These are phyloP conservation scores for Filobasidium wieringae DNA, from an alignment of 768 basidiomycete genomes.

Conservation along the genomic window DNA sequence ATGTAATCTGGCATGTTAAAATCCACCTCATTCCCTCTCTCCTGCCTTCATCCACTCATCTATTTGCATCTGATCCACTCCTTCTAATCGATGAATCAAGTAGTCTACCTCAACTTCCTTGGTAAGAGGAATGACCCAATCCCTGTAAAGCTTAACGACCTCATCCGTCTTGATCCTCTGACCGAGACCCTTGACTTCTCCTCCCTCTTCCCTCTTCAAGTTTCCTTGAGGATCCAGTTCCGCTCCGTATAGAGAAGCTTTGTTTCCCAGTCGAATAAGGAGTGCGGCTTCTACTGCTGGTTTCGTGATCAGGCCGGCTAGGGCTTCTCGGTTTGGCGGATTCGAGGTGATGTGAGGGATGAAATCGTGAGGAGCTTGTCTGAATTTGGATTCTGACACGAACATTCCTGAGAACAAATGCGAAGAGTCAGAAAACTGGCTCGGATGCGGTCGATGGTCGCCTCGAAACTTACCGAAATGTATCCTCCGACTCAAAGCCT, in stretches of 20 bases:
- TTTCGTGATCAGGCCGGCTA: conserved; percentile 88
- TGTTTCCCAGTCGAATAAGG: conserved; percentile 70
- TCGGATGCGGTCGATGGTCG: background rate
- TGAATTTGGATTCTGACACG: conserved; percentile 95
- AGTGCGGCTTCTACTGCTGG: conserved; percentile 85
- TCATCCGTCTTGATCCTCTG: conserved; percentile 81
- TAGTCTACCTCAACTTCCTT: conserved; percentile 99
- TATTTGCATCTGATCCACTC: conserved; percentile 67
- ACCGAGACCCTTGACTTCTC: conserved; percentile 21
- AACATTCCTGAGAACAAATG: conserved; percentile 65
- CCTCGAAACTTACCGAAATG: conserved; percentile 68
- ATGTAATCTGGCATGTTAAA: too few relatives aligned
- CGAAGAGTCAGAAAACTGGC: background rate
- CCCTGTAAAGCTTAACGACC: conserved; percentile 85
- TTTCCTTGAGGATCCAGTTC: conserved; percentile 65
- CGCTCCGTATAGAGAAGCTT: conserved; percentile 63
- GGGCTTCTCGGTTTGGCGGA: conserved; percentile 56
- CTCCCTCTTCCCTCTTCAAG: conserved; percentile 31
- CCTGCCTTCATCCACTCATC: conserved; percentile 46
- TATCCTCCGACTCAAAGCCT: conserved; percentile 93
- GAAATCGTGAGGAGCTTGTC: conserved; percentile 70
- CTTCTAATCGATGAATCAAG: conserved; percentile 77
- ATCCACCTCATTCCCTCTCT: background rate
- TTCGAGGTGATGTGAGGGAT: conserved; percentile 71
- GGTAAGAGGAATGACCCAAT: conserved; percentile 91